Base-by-base conservation (phyloP, 73 alveolate species). In the Paramecium octaurelia region DNA sequence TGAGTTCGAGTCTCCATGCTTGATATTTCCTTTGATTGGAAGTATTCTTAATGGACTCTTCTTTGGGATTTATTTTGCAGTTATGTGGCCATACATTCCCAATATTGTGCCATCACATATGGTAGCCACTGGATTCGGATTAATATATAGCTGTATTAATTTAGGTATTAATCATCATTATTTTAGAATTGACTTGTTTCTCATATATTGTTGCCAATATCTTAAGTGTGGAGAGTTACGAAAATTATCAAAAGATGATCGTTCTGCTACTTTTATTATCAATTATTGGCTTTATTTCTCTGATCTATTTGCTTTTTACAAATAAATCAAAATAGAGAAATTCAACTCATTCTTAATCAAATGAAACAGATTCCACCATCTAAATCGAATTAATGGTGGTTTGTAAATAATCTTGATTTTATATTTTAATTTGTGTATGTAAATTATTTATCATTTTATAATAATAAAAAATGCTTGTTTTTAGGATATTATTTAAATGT, bases 71-170 rank as follows among this genome's bases (percentile, higher is more conserved):
- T 97, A 97, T 93, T 98, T 95, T 12, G 93, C 98, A 2, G 96
- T 96, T 4, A 84, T 97, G 27, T 97, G 99, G 99, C 93, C 97
- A 27, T 92, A 94, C 21, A 88, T 97, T 93, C 98, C 98, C 5
- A 93, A 92, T 50, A 93, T 85, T 11, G 97, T 95, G 20, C 95
- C 94, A 71, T 88, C 97, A 6, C 86, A 75, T 43, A 92, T 95
- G 35, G 97, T 97, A 9, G 99, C 98, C 36, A 85, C 99, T 40
- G 99, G 98, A 29, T 97, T 95, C 71, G 99, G 98, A 57, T 54
- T 97, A 38, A 91, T 94, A 8, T 93, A 96, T 16, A 96, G 98
- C 27, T 89, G 95, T 14, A 91, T 94, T 59, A 97, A 97, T 75
- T 93, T 86, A 34, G 31, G 69, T 54, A 54, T 18, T 54, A 18